phyloP scores from a whole-genome alignment of 2,329 filamentous ascomycete species.

The Xylariomycetidae sp. region DNA sequence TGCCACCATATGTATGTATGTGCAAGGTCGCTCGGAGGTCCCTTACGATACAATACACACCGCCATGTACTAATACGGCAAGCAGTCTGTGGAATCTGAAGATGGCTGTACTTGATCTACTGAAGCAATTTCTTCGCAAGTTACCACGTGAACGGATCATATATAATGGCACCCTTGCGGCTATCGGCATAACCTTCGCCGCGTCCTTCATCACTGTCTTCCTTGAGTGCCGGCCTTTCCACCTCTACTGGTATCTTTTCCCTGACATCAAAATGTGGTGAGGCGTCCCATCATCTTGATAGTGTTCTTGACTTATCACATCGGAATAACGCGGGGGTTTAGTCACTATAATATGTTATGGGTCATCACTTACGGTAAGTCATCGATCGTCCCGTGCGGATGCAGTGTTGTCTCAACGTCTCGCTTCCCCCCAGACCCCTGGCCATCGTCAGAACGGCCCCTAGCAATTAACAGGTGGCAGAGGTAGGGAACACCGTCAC shows the following conservation, averaged over 20 bases:
- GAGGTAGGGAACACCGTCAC: slow-evolving; percentile 12
- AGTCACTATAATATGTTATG: slow-evolving; percentile 7
- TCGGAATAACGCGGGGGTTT: background rate
- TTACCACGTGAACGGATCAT: slow-evolving; percentile 1
- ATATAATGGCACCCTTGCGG: slow-evolving; percentile 1
- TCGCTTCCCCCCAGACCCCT: background rate
- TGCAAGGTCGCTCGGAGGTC: background rate
- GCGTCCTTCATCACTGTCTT: slow-evolving; percentile 10
- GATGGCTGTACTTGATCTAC: slow-evolving; percentile 9
- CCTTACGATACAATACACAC: background rate
- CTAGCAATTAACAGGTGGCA: background rate
- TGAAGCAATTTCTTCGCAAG: slow-evolving; percentile 1
- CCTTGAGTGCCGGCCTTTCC: slow-evolving; percentile 10
- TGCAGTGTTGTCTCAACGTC: background rate
- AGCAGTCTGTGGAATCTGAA: slow-evolving; percentile 14
- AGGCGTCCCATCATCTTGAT: background rate
- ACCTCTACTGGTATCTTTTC: slow-evolving; percentile 9
- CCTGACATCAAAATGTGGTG: slow-evolving; percentile 1
- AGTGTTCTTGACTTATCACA: too few relatives aligned
- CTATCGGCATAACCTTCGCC: slow-evolving; percentile 8
- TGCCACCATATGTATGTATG: slow-evolving; percentile 8
- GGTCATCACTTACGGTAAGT: slow-evolving; percentile 13
- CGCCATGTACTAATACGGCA: too few relatives aligned
- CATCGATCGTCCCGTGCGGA: background rate
- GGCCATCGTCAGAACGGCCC: background rate